Evolutionary conservation across 257 asterid genomes (phyloP).

Genomic region (Nyctanthes arbortristis): DNA sequence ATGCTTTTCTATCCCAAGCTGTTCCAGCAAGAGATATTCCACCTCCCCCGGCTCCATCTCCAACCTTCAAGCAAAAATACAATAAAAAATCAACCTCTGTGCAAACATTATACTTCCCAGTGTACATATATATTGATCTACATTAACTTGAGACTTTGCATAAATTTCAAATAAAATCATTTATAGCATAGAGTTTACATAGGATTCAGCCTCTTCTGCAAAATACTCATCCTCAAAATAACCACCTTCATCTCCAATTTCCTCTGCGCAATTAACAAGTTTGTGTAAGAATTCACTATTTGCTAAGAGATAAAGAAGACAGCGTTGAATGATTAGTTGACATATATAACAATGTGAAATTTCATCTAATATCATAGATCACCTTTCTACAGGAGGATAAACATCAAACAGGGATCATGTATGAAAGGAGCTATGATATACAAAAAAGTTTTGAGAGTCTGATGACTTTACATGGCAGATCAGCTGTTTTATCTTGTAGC

Average conservation of each 20-base stretch:
- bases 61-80: constrained; percentile 43
- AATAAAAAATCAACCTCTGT: background rate
- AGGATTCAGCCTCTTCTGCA: constrained; percentile 62
- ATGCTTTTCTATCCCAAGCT: constrained; percentile 69
- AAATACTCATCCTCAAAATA: constrained; percentile 57
- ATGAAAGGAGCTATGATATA: background rate
- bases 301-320: background rate
- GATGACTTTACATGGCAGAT: too few relatives aligned
- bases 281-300: background rate
- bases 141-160: background rate
- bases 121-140: background rate
- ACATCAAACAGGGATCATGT: background rate
- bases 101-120: background rate
- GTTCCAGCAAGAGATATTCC: constrained; percentile 81
- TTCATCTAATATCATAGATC: background rate
- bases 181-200: constrained; percentile 39
- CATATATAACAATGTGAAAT: constrained; percentile 1
- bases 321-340: constrained; percentile 1
- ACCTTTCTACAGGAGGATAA: constrained; percentile 1
- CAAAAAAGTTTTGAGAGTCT: background rate
- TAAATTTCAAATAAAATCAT: background rate
- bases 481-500: background rate
- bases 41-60: constrained; percentile 95
- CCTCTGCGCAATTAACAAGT: constrained; percentile 40
- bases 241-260: constrained; percentile 54